Evolutionary conservation across 2,329 filamentous ascomycete genomes (phyloP).

Genomic region (Parafenestella ontariensis): DNA sequence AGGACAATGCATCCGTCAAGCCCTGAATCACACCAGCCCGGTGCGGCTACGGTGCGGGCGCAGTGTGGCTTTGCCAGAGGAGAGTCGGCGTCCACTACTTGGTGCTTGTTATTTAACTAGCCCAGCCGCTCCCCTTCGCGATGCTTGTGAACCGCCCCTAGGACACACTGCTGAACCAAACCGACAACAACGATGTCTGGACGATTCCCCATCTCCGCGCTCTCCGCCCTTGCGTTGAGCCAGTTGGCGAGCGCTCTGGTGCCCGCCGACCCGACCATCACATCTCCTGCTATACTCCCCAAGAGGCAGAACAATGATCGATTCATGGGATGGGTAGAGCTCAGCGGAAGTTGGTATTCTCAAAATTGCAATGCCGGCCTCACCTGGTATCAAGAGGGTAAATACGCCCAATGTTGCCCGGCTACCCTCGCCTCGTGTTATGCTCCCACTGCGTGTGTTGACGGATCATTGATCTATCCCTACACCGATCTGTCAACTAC

Average conservation of each 20-base stretch:
- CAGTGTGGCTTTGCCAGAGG: constrained; percentile 16
- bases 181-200: constrained; percentile 21
- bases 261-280: constrained; percentile 41
- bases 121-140: constrained; percentile 1
- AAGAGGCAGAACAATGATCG: constrained; percentile 28
- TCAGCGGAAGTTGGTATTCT: constrained; percentile 23
- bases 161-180: not conserved
- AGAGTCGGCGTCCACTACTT: constrained; percentile 1
- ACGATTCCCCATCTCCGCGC: constrained; percentile 14
- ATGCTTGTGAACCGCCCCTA: not conserved
- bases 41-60: constrained; percentile 4
- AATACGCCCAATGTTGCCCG: constrained; percentile 42
- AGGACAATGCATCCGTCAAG: constrained; percentile 7
- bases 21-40: constrained; percentile 12
- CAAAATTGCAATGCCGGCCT: constrained; percentile 28
- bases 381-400: constrained; percentile 38
- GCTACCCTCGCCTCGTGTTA: constrained; percentile 29
- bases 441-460: constrained; percentile 35
- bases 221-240: constrained; percentile 20
- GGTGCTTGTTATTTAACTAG: constrained; percentile 8
- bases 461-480: constrained; percentile 37
- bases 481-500: constrained; percentile 22
- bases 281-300: constrained; percentile 33
- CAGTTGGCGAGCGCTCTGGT: constrained; percentile 23
- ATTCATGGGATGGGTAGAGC: constrained; percentile 37